These are phyloP conservation scores for Thalia dealbata DNA, from an alignment of 176 grass and related monocot genomes.

Conservation along the genomic window DNA sequence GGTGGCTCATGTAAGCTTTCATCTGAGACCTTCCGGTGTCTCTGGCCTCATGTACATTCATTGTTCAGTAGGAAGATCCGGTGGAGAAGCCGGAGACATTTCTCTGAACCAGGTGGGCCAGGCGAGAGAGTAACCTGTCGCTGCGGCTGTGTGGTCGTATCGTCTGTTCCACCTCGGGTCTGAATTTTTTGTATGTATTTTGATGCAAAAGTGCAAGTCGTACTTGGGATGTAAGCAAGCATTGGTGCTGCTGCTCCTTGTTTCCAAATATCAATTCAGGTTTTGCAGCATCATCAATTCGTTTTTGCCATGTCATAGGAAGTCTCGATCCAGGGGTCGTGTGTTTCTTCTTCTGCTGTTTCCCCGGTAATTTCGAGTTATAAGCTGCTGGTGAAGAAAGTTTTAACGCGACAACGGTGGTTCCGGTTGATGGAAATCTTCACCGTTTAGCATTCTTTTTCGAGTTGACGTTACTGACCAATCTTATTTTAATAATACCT, in stretches of 20 bases:
- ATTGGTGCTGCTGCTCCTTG: not conserved
- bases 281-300: too few species aligned
- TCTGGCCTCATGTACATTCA: not conserved
- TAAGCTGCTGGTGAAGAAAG: too few species aligned
- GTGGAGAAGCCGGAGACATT: not conserved
- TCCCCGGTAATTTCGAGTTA: too few species aligned
- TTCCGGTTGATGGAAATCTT: too few species aligned
- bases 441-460: too few species aligned
- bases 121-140: not conserved
- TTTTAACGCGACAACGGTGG: too few species aligned
- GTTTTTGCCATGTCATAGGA: not conserved
- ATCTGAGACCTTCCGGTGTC: not conserved
- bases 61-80: not conserved
- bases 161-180: not conserved
- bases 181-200: not conserved
- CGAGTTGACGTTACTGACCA: too few species aligned
- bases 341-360: too few species aligned
- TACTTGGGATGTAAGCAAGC: not conserved
- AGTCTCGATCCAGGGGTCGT: too few species aligned
- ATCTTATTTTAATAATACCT: too few species aligned
- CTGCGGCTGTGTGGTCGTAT: not conserved
- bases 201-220: not conserved
- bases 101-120: not conserved
- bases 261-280: not conserved
- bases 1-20: not conserved